Base-by-base conservation (phyloP, 2,329 filamentous ascomycete genomes). In the Akanthomyces uredinophilus region DNA sequence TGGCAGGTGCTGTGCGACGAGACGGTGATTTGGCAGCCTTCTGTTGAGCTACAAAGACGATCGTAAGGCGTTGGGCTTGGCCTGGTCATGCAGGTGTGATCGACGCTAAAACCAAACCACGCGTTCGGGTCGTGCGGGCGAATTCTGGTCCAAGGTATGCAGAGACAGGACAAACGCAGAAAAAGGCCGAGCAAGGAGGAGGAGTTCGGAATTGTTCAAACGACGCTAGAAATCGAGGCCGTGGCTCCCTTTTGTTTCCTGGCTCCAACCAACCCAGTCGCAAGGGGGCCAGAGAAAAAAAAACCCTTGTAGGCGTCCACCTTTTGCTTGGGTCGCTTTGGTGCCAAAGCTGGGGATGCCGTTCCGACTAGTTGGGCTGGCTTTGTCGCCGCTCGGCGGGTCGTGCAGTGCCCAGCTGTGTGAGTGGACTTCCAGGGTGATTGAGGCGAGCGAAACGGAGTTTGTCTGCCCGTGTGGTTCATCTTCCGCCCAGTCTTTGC, bases 181-280 rank as follows among this genome's bases (percentile, higher is more conserved):
- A 60, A 46, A 64, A 64, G 60, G 49, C 60, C 58, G 39, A 63
- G 64, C 32, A 58, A 39, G n/a, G 41, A 63, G 44, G 61, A 52
- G 65, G 41, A 56, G 64, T 54, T 61, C 53, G 47, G 58, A 49
- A 55, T 55, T 41, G 41, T 27, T 52, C 20, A 43, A 56, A 55
- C n/a, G 60, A n/a, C 60, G 43, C 51, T 49, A 63, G 58, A 56
- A 47, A 59, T 24, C 22, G 54, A 47, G 49, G 29, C 50, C 46
- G 49, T 50, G 50, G 46, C 47, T 46, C 22, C 56, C 56, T 62
- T 61, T 61, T 49, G 46, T 37, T 50, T 35, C n/a, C 32, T 22
- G 39, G 11, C 18, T 22, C 43, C 39, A 44, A 29, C 32, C 41
- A 49, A n/a, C 56, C 32, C 22, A 44, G 58, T n/a, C 32, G 24